phyloP scores from a whole-genome alignment of 768 basidiomycete genomes.

The button mushroom (Agaricus bisporus) region DNA sequence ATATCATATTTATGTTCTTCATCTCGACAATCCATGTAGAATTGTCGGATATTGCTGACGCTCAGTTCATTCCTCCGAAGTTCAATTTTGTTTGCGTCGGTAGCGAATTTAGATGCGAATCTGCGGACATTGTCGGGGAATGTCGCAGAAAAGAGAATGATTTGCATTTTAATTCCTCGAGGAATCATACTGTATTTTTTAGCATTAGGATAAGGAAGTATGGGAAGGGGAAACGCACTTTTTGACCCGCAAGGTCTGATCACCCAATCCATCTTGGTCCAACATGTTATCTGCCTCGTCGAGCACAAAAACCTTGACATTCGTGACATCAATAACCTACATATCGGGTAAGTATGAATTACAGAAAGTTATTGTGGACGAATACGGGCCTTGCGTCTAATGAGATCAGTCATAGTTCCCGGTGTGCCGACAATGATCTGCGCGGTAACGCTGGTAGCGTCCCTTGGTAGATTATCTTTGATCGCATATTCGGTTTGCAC shows the following conservation, averaged over 20 bases:
- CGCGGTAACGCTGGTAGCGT: conserved; percentile 65
- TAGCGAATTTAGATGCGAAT: conserved; percentile 93
- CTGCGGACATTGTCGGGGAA: conserved; percentile 90
- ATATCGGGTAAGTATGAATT: not conserved
- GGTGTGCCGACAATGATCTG: conserved; percentile 96
- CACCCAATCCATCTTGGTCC: conserved; percentile 88
- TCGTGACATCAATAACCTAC: conserved; percentile 65
- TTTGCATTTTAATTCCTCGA: conserved; percentile 53
- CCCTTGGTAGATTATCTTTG: conserved; percentile 72
- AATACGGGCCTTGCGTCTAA: conserved; percentile 48
- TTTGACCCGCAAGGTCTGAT: conserved; percentile 90
- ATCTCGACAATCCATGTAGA: conserved; percentile 91
- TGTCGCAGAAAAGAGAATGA: conserved; percentile 96
- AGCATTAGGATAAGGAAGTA: no score
- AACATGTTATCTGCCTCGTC: conserved; percentile 99
- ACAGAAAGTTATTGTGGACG: not conserved
- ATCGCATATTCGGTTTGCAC: conserved; percentile 96
- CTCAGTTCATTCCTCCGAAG: conserved; percentile 90
- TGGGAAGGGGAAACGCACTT: conserved; percentile 60
- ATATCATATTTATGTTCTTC: conserved; percentile 96
- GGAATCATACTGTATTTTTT: no score
- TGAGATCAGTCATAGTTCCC: conserved; percentile 88
- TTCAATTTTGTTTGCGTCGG: conserved; percentile 93
- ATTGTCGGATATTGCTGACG: conserved; percentile 92
- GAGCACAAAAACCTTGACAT: conserved; percentile 88